phyloP scores from a whole-genome alignment of 2,329 filamentous ascomycete species.

The Akanthomyces lecanii region DNA sequence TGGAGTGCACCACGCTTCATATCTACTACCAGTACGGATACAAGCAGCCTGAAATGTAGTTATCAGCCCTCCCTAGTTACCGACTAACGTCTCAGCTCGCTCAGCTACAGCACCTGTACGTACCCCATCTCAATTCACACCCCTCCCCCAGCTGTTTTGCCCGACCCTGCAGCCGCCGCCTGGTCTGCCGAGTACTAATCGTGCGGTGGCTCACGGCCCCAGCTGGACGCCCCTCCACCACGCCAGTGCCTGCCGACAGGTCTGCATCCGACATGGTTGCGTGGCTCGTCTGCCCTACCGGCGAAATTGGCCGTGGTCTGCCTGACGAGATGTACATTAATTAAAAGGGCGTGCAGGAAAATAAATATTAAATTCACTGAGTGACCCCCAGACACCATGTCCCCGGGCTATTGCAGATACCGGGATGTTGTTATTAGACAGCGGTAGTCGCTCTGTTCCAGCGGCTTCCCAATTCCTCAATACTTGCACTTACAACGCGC shows the following conservation, averaged over 20 bases:
- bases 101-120: not conserved
- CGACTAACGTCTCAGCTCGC: slow-evolving; percentile 10
- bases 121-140: slow-evolving; percentile 4
- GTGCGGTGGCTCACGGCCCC: slow-evolving; percentile 1
- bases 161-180: not conserved
- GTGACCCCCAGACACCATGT: not conserved
- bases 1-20: not conserved
- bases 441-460: not conserved
- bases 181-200: not conserved
- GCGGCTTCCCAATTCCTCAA: not conserved
- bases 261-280: not conserved
- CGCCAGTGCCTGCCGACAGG: not conserved
- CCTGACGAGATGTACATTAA: not conserved
- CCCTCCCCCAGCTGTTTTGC: not conserved
- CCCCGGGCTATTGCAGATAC: not conserved
- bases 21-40: not conserved
- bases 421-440: slow-evolving; percentile 8
- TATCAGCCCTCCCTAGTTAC: not conserved
- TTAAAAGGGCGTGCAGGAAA: not conserved
- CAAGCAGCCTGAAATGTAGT: not conserved
- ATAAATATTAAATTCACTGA: not conserved
- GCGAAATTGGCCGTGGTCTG: slow-evolving; percentile 5
- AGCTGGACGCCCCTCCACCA: slow-evolving; percentile 4
- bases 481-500: not conserved
- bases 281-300: slow-evolving; percentile 2